These are phyloP conservation scores for Septoria linicola DNA, from an alignment of 2,329 filamentous ascomycete species.

Conservation along the genomic window DNA sequence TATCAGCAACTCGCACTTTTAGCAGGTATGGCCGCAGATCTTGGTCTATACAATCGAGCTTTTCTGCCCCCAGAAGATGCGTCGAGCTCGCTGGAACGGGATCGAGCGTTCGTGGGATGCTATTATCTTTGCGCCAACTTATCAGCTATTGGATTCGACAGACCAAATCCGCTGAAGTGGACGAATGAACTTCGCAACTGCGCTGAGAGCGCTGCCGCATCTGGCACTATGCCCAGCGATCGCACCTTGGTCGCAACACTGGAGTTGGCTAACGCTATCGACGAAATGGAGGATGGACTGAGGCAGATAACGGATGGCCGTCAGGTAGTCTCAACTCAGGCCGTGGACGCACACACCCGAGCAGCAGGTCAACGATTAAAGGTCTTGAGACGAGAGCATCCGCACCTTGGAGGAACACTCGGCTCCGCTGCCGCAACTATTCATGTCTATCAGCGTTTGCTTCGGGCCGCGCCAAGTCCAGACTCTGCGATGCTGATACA, in stretches of 20 bases:
- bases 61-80: slow-evolving; percentile 18
- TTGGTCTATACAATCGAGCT: slow-evolving; percentile 28
- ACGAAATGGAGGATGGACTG: slow-evolving; percentile 27
- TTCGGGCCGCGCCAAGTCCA: slow-evolving; percentile 21
- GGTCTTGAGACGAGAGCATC: slow-evolving; percentile 28
- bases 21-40: slow-evolving; percentile 31
- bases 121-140: slow-evolving; percentile 31
- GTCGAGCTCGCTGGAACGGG: slow-evolving; percentile 21
- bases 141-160: slow-evolving; percentile 28
- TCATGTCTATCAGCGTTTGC: slow-evolving; percentile 25
- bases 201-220: slow-evolving; percentile 19
- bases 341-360: slow-evolving; percentile 24
- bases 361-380: slow-evolving; percentile 25
- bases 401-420: slow-evolving; percentile 22
- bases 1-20: slow-evolving; percentile 31
- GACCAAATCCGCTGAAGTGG: slow-evolving; percentile 31
- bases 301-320: slow-evolving; percentile 14
- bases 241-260: slow-evolving; percentile 17
- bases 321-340: slow-evolving; percentile 14
- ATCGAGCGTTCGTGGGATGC: slow-evolving; percentile 31
- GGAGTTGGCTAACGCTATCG: slow-evolving; percentile 24
- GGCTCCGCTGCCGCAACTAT: slow-evolving; percentile 26
- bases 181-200: slow-evolving; percentile 25
- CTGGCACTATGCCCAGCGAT: slow-evolving; percentile 22
- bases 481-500: slow-evolving; percentile 30